Percentiles rank a stretch among this genome's conserved stretches.
Conservation (phyloP, 176 grass and related monocot species). For the Secale cereale region DNA sequence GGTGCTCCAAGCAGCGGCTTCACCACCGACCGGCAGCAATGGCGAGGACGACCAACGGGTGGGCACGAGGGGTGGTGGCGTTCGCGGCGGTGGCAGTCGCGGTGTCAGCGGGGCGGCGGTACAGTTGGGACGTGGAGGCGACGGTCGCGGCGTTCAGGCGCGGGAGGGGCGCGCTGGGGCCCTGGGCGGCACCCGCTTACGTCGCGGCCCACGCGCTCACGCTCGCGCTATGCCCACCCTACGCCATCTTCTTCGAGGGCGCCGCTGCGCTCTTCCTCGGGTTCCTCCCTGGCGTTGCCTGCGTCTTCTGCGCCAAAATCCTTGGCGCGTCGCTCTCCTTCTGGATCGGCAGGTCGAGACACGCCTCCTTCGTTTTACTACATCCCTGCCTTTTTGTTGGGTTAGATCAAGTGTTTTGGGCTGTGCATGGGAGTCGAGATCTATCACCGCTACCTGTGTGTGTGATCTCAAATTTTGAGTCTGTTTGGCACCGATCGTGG, state of each 20-base stretch:
- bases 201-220: slow-evolving; percentile 75
- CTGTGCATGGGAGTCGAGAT: neutral
- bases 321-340: slow-evolving; percentile 94
- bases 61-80: slow-evolving; percentile 20
- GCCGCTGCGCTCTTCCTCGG: slow-evolving; percentile 78
- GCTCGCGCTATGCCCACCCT: slow-evolving; percentile 79
- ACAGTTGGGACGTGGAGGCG: slow-evolving; percentile 68
- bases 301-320: slow-evolving; percentile 95
- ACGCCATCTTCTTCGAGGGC: slow-evolving; percentile 93
- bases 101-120: slow-evolving; percentile 37
- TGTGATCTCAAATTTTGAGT: neutral
- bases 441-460: neutral
- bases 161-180: slow-evolving; percentile 45
- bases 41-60: slow-evolving; percentile 22
- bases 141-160: slow-evolving; percentile 42
- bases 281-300: slow-evolving; percentile 76
- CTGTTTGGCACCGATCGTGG: neutral
- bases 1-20: neutral
- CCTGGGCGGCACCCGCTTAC: slow-evolving; percentile 77
- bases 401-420: neutral
- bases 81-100: slow-evolving; percentile 16
- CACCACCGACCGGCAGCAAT: neutral
- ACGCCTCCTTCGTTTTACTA: neutral
- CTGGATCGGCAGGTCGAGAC: slow-evolving; percentile 86
- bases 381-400: neutral